These are phyloP conservation scores for Ophiocordyceps camponoti-floridani DNA, from an alignment of 2,329 filamentous ascomycete genomes.

Conservation along the genomic window DNA sequence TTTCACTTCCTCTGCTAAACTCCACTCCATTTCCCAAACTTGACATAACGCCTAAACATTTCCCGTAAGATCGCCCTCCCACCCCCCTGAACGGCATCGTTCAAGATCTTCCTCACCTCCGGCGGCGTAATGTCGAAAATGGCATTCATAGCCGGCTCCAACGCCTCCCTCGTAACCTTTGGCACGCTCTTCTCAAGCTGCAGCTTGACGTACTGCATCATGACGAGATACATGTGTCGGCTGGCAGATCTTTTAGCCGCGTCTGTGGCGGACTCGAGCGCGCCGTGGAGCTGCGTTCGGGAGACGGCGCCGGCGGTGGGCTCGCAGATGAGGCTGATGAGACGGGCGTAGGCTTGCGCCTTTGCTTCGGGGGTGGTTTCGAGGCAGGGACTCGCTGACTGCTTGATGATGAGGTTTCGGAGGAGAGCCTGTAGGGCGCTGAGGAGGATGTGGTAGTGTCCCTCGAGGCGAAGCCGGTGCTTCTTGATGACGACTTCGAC, in stretches of 20 bases:
- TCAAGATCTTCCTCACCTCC: constrained; percentile 36
- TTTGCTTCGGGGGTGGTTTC: constrained; percentile 19
- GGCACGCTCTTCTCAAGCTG: constrained; percentile 38
- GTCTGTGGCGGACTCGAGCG: constrained; percentile 41
- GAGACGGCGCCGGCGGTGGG: constrained; percentile 37
- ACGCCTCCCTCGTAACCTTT: constrained; percentile 30
- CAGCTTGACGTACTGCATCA: constrained; percentile 41
- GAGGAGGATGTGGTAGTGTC: constrained; percentile 41
- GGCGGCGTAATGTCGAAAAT: constrained; percentile 39
- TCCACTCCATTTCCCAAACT: constrained; percentile 47
- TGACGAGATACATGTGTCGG: constrained; percentile 41
- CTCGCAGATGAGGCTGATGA: constrained; percentile 41
- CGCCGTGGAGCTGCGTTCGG: constrained; percentile 21
- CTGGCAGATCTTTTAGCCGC: constrained; percentile 42
- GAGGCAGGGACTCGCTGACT: constrained; percentile 6
- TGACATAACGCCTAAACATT: constrained; percentile 40
- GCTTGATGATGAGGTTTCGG: constrained; percentile 25
- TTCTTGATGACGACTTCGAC: constrained; percentile 38
- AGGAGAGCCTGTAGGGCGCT: constrained; percentile 37
- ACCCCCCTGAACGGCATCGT: constrained; percentile 39
- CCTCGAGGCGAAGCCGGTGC: constrained; percentile 41
- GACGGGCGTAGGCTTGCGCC: constrained; percentile 32
- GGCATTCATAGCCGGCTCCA: constrained; percentile 39
- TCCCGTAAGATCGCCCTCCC: constrained; percentile 40
- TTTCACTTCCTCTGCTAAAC: constrained; percentile 21